A percentile compares a stretch with the other conserved stretches of the same genome.
phyloP scores from a whole-genome alignment of 164 flowering plant genomes.

The Houttuynia cordata region DNA sequence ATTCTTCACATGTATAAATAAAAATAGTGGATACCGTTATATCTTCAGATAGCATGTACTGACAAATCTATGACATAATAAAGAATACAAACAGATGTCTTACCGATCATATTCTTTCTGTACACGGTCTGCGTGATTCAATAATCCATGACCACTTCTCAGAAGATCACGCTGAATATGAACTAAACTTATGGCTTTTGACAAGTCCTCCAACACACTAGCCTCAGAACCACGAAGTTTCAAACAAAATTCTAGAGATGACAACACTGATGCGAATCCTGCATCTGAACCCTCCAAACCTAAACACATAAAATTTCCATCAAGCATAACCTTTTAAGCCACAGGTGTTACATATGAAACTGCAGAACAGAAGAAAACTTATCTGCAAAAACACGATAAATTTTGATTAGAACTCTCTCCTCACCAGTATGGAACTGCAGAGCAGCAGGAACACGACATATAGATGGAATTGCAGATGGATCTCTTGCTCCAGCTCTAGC shows the following conservation, averaged over 20 bases:
- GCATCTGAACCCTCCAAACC: constrained; percentile 90
- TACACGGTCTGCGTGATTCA: constrained; percentile 75
- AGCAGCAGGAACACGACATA: constrained; percentile 90
- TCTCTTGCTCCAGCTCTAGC: constrained; percentile 98
- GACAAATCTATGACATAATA: background rate
- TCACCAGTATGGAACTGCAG: constrained; percentile 88
- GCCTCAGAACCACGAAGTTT: constrained; percentile 97
- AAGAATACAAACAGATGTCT: background rate
- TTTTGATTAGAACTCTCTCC: constrained; percentile 4
- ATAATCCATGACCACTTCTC: constrained; percentile 81
- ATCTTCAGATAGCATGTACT: background rate
- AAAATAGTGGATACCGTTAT: no score
- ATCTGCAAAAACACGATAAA: no score
- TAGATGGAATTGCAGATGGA: constrained; percentile 96
- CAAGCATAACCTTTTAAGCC: background rate
- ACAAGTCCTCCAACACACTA: constrained; percentile 80
- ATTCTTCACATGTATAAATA: no score
- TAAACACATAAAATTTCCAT: constrained; percentile 7
- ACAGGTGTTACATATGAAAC: background rate
- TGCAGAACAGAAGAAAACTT: background rate
- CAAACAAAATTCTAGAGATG: constrained; percentile 84
- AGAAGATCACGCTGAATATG: constrained; percentile 69
- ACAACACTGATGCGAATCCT: constrained; percentile 74
- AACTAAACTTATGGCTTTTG: constrained; percentile 81
- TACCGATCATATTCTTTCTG: constrained; percentile 94